A percentile compares a stretch with the other conserved stretches of the same genome.
Evolutionary conservation across 768 basidiomycete species (phyloP).

Genomic region (Naganishia onofrii): DNA sequence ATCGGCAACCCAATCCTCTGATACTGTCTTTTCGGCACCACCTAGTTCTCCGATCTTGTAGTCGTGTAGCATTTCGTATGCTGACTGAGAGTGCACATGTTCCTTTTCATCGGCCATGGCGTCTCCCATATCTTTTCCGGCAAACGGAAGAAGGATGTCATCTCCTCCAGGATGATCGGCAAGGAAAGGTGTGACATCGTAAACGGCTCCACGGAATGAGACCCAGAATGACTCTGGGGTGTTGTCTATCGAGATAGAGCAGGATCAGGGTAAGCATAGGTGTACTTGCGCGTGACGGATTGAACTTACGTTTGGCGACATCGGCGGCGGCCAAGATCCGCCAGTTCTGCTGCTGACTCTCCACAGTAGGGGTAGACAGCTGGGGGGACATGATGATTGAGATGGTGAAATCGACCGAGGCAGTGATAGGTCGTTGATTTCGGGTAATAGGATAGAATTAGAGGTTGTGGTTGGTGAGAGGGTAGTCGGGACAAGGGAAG

Average conservation of each 20-base stretch:
- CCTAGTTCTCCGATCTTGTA: conserved; percentile 81
- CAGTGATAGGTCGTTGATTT: neutral
- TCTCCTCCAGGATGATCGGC: conserved; percentile 92
- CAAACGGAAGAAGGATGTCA: conserved; percentile 77
- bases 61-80: conserved; percentile 87
- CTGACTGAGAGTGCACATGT: conserved; percentile 86
- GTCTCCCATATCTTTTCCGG: conserved; percentile 74
- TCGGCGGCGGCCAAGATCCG: conserved; percentile 41
- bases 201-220: conserved; percentile 74
- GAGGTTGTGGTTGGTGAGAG: neutral
- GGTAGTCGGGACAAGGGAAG: neutral
- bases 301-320: conserved; percentile 41
- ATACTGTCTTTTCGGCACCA: conserved; percentile 67
- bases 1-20: conserved; percentile 81
- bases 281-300: neutral
- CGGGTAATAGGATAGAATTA: neutral
- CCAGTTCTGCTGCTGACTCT: conserved; percentile 3
- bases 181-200: conserved; percentile 80
- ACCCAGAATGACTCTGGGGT: conserved; percentile 69
- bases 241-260: conserved; percentile 9
- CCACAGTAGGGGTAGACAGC: conserved; percentile 5
- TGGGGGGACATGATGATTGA: neutral
- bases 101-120: conserved; percentile 76
- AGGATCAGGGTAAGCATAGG: neutral
- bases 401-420: no score